Conservation (phyloP, 208 protist species). For the Trypanosoma conorhini region DNA sequence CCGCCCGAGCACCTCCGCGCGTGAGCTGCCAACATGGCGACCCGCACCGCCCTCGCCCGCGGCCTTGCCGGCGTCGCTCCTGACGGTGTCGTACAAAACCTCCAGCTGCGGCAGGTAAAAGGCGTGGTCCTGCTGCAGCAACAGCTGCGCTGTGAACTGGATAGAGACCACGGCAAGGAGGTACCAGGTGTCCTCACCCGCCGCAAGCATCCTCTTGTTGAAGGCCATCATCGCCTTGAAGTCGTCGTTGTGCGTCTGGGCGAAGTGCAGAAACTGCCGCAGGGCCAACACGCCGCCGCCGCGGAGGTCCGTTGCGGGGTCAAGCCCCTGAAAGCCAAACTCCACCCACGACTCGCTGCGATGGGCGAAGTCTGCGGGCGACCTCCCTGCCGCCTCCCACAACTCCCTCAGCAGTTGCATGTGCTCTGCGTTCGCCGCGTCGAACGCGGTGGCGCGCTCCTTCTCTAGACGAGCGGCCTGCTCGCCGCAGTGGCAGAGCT, state of each 20-base stretch:
- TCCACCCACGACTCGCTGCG: conserved; percentile 54
- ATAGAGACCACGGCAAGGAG: conserved; percentile 84
- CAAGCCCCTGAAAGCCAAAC: conserved; percentile 89
- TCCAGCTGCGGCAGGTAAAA: conserved; percentile 66
- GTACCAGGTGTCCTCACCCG: conserved; percentile 66
- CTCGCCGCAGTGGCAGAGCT: conserved; percentile 48
- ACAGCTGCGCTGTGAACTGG: conserved; percentile 75
- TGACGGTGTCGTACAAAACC: conserved; percentile 68
- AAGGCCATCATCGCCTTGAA: conserved; percentile 76
- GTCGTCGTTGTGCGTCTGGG: conserved; percentile 49
- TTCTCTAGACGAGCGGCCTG: conserved; percentile 48
- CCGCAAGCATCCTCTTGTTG: conserved; percentile 51
- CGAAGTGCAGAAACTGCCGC: conserved; percentile 82
- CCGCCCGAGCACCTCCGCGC: conserved; percentile 5
- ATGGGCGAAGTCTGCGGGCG: conserved; percentile 37
- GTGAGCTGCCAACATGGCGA: neutral
- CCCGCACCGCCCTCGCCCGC: neutral
- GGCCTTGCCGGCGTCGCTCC: conserved; percentile 12
- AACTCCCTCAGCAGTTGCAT: conserved; percentile 67
- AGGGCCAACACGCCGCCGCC: conserved; percentile 82
- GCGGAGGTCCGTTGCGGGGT: conserved; percentile 89
- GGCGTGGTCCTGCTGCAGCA: conserved; percentile 55
- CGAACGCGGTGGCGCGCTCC: conserved; percentile 65
- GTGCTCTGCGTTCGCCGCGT: conserved; percentile 54
- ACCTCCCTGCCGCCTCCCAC: conserved; percentile 54